phyloP scores from a whole-genome alignment of 305 asterid species.

The Fraxinus platypoda region DNA sequence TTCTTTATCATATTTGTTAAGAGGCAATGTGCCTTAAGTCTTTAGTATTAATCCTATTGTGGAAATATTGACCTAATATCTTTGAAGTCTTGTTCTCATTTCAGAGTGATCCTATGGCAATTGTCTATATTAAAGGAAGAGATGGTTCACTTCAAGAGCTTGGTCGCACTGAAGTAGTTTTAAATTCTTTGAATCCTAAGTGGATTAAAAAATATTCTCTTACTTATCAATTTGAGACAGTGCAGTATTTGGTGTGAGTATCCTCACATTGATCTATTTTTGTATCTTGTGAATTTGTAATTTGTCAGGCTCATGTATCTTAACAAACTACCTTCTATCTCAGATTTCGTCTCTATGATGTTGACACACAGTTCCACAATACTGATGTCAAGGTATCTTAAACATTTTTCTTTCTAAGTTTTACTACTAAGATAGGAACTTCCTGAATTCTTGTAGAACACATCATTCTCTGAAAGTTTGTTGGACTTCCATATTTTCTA shows the following conservation, averaged over 20 bases:
- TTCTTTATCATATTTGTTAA: slow-evolving; percentile 11
- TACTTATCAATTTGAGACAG: slow-evolving; percentile 86
- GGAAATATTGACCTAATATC: slow-evolving; percentile 17
- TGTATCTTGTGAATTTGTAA: slow-evolving; percentile 13
- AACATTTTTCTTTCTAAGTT: neutral
- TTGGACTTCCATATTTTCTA: neutral
- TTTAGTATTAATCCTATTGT: slow-evolving; percentile 9
- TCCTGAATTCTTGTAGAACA: slow-evolving; percentile 4
- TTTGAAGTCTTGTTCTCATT: slow-evolving; percentile 27
- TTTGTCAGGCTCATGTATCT: slow-evolving; percentile 23
- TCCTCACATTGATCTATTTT: slow-evolving; percentile 27
- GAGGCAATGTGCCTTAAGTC: slow-evolving; percentile 7
- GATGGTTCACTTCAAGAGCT: slow-evolving; percentile 85
- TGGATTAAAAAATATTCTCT: slow-evolving; percentile 75
- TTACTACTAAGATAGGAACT: neutral
- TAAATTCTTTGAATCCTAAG: slow-evolving; percentile 85
- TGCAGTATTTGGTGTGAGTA: slow-evolving; percentile 96
- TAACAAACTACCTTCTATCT: slow-evolving; percentile 31
- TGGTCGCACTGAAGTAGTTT: slow-evolving; percentile 94
- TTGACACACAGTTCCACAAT: slow-evolving; percentile 84
- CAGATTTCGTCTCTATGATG: slow-evolving; percentile 92
- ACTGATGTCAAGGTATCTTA: slow-evolving; percentile 67
- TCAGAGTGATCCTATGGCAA: slow-evolving; percentile 98
- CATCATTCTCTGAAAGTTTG: slow-evolving; percentile 2
- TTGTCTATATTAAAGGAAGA: slow-evolving; percentile 63